Base-by-base conservation (phyloP, 148 eudicot species). In the Pouteria glomerata region DNA sequence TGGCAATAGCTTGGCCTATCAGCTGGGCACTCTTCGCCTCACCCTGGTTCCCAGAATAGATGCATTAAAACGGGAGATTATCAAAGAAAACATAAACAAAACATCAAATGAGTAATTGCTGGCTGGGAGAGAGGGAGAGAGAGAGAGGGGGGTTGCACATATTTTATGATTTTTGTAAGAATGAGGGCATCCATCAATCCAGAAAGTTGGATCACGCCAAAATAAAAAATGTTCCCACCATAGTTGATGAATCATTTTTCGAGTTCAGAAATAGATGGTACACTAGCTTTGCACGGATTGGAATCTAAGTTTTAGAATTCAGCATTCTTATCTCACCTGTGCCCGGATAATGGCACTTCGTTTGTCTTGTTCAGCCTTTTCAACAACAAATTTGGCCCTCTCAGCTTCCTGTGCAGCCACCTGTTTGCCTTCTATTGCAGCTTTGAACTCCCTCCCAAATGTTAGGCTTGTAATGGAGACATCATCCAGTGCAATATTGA, bases 401-500 rank as follows among this genome's bases (percentile, higher is more conserved):
- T 91, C 97, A 57, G 92, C 90, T 69, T 91, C 97, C 62, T 91
- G 97, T 44, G 86, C 87, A 78, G 97, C 98, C 65, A 94, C 97
- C 81, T 94, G 98, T 70, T 94, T 94, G 63, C 97, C 92, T 87
- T 94, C 98, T 78, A 94, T 94, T 59, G 98, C 98, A 75, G 94
- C 91, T 42, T 96, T 91, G 81, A 89, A 94, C 79, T 94, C 98
- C 66, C 72, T 89, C 10, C 98, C 97, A 62, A 94, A 91, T 30
- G 92, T 90, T 50, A 94, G 87, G 76, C 53, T 74, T 53, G 97
- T 94, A 59, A 94, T 90, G 19, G 98, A 90, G 71, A 94, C 98
- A 85, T 94, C 98, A 75, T 94, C 98, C 81, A 94, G 68, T 14
- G 98, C 92, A 76, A 94, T 86, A 78, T 86, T 89, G 85, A 94